Evolutionary conservation across 1,284 basidiomycete species (phyloP).

Genomic region (Cryptococcus sp.): DNA sequence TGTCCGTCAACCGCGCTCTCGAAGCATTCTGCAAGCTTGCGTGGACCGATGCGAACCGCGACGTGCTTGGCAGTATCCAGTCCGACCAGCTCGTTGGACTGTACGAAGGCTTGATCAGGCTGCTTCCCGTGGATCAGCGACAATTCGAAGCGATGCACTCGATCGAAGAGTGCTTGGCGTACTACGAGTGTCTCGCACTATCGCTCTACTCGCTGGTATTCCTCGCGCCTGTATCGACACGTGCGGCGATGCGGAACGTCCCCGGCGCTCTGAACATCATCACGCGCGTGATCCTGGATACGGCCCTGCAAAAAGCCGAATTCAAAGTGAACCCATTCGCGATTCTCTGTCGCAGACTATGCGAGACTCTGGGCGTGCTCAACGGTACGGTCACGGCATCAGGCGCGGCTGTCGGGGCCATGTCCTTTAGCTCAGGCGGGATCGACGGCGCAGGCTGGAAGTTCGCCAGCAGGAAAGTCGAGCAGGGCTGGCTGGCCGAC

Average conservation of each 20-base stretch:
- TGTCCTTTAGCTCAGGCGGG: constrained; percentile 59
- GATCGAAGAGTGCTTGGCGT: constrained; percentile 67
- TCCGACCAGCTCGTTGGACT: constrained; percentile 63
- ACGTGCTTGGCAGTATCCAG: constrained; percentile 67
- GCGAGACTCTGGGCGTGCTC: constrained; percentile 81
- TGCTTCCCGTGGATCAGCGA: constrained; percentile 73
- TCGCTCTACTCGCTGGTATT: constrained; percentile 84
- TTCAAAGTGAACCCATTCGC: constrained; percentile 61
- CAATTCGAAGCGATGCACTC: constrained; percentile 70
- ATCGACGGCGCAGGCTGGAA: constrained; percentile 73
- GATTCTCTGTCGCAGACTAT: constrained; percentile 70
- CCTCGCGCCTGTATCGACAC: constrained; percentile 72
- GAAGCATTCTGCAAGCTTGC: constrained; percentile 79
- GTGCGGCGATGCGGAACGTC: constrained; percentile 65
- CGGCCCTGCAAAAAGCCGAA: constrained; percentile 51
- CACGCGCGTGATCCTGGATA: constrained; percentile 54
- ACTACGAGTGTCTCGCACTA: constrained; percentile 76
- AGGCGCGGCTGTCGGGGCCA: constrained; percentile 55
- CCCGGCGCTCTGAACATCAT: constrained; percentile 53
- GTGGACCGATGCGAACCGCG: constrained; percentile 77
- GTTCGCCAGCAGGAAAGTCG: constrained; percentile 67
- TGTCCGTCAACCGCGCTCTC: constrained; percentile 61
- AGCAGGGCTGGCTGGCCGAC: constrained; percentile 73
- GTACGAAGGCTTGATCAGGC: constrained; percentile 71
- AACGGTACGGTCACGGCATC: constrained; percentile 60